These are phyloP conservation scores for Puccinia horiana DNA, from an alignment of 1,284 basidiomycete genomes.

Conservation along the genomic window DNA sequence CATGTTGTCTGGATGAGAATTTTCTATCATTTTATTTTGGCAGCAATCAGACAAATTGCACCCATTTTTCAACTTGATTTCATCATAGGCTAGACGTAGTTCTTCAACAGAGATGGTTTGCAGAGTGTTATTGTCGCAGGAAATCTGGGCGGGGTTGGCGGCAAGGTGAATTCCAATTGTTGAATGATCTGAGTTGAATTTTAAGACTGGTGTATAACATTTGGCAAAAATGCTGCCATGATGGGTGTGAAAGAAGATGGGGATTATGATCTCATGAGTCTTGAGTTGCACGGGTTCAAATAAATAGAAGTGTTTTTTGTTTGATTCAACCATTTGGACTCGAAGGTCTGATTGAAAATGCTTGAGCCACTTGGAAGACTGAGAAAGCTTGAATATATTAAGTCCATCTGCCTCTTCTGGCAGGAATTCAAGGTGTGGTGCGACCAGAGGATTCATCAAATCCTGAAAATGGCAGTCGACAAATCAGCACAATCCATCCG, in stretches of 20 bases:
- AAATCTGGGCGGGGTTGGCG: not conserved
- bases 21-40: not conserved
- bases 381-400: not conserved
- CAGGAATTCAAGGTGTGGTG: not conserved
- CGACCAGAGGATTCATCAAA: slow-evolving; percentile 15
- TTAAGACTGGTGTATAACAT: not conserved
- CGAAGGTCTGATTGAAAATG: not conserved
- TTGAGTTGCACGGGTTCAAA: not conserved
- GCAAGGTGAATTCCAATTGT: not conserved
- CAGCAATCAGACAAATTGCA: not conserved
- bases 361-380: not conserved
- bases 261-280: not conserved
- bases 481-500: not conserved
- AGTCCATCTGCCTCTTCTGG: not conserved
- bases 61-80: not conserved
- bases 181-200: not conserved
- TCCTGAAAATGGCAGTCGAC: not conserved
- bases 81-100: not conserved
- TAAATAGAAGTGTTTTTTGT: slow-evolving; percentile 3
- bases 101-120: not conserved
- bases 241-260: not conserved
- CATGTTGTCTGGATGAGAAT: not conserved
- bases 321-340: slow-evolving; percentile 13
- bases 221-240: not conserved
- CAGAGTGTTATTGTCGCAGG: not conserved